Base-by-base conservation (phyloP, 2,329 filamentous ascomycete species). In the Neurospora crassa region DNA sequence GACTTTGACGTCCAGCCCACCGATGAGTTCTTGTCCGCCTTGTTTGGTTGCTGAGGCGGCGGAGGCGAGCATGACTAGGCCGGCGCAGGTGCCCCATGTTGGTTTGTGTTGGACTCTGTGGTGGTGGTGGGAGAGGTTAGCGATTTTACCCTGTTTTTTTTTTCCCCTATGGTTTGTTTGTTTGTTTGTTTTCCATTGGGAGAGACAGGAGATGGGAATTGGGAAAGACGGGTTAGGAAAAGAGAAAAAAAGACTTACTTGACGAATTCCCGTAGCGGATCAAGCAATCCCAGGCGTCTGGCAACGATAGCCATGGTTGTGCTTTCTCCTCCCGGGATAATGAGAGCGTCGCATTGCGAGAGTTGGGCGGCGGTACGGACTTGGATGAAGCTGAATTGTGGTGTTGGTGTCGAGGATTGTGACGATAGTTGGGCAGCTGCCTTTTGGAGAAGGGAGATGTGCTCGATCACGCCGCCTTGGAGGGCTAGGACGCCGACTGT, bases 81-180 rank as follows among this genome's bases (percentile, higher is more conserved):
- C 96, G 14, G 96, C 96, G 80, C 96, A 99, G 24, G 96, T 98
- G 71, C 96, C 96, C 95, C 95, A 99, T 34, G 92, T 92, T 12
- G 94, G 94, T 76, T 92, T 94, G 75, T 91, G 89, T 69, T 89
- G 83, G 53, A 92, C 84, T 78, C 92, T 95, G 74, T 53, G 41
- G 42, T 24, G n/a, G 53, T 29, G 68, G 71, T 74, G 67, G 69
- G 45, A 70, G 40, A 43, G 40, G 53, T 63, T 63, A 63, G 53
- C 29, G 29, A 5, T 29, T 29, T 29, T 29, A 29, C 29, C 29
- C 29, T 29, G 5, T 29, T 29, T 29, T 29, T 29, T 29, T 29
- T 29, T 29, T 29, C 29, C 29, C 29, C 1, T 29, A 29, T 29
- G 29, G 3, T 5, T 5, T 29, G 29, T 29, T 29, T 29, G 29